Evolutionary conservation across 2,329 filamentous ascomycete species (phyloP).

Genomic region (Fusarium coicis): DNA sequence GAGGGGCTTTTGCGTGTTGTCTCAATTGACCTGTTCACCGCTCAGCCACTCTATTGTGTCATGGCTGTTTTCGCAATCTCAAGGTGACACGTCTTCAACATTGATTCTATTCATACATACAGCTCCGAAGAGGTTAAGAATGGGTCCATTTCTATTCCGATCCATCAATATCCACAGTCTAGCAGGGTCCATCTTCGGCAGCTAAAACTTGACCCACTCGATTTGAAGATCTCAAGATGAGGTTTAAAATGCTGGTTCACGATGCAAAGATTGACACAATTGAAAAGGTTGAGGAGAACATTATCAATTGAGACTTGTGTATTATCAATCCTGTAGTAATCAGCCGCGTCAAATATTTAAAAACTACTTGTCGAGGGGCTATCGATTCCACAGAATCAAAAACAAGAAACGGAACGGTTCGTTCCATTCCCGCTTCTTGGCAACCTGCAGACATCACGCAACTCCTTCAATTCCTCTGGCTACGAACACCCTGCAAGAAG

Average conservation of each 20-base stretch:
- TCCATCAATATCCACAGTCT: constrained; percentile 23
- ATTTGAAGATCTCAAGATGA: constrained; percentile 21
- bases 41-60: neutral
- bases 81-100: neutral
- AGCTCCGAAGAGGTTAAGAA: constrained; percentile 8
- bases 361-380: neutral
- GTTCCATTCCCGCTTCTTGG: neutral
- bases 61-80: neutral
- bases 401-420: neutral
- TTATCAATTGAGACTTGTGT: too few species aligned
- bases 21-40: constrained; percentile 2
- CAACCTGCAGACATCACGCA: neutral
- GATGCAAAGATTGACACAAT: neutral
- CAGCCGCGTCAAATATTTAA: neutral
- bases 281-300: neutral
- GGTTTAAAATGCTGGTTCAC: neutral
- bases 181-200: constrained; percentile 30
- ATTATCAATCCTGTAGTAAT: rapidly evolving
- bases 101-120: neutral
- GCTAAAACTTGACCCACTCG: constrained; percentile 16
- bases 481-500: neutral
- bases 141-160: constrained; percentile 16
- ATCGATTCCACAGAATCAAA: neutral
- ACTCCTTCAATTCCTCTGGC: neutral
- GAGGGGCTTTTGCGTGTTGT: constrained; percentile 3